Evolutionary conservation across 2,329 filamentous ascomycete species (phyloP), one percentile per base, ranked within the genome.

Genomic region (Ophiocordyceps camponoti-saundersi): DNA sequence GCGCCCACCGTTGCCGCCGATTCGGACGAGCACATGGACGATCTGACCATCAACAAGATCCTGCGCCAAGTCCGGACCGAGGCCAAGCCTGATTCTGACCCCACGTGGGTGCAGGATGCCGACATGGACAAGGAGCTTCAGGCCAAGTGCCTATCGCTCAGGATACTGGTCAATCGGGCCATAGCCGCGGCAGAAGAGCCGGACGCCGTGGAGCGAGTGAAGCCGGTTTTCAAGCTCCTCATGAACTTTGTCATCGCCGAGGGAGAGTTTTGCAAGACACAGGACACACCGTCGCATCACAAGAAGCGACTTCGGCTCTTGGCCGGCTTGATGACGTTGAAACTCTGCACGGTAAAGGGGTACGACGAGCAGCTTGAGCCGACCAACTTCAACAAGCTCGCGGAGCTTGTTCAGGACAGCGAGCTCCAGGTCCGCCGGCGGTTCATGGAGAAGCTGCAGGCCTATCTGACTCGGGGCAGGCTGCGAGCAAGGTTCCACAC

Each of bases 361-460:
- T 79, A 90, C 53, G 90, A 96, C 56, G 78, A 82, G 44, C 65
- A 87, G 20, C 71, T 96, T 44, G 75, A 76, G 6, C 77, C 83
- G 1, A 60, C 68, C 5, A 80, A 84, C 56, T 98, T 96, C 65
- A 86, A 95, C 59, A 73, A 77, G 26, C 72, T 98, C 12, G 83
- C 88, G 0, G 74, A 85, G 50, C 75, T 95, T 13, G 78, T 84
- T 2, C 90, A 96, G 59, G 89, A 95, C 57, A 71, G 73, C 6
- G 72, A 84, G 45, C 66, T 76, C 2, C 73, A 82, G 52, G 87
- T 96, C 26, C 82, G 92, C 32, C 75, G 73, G 44, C 77, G 75
- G 2, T 96, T 98, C 56, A 73, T 92, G 46, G 79, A 80, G 56
- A 88, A 89, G 55, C 69, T 98, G 40, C 92, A 94, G 64, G 95